Conservation (phyloP, 2,329 filamentous ascomycete species). For the Leptographium galeiforme region DNA sequence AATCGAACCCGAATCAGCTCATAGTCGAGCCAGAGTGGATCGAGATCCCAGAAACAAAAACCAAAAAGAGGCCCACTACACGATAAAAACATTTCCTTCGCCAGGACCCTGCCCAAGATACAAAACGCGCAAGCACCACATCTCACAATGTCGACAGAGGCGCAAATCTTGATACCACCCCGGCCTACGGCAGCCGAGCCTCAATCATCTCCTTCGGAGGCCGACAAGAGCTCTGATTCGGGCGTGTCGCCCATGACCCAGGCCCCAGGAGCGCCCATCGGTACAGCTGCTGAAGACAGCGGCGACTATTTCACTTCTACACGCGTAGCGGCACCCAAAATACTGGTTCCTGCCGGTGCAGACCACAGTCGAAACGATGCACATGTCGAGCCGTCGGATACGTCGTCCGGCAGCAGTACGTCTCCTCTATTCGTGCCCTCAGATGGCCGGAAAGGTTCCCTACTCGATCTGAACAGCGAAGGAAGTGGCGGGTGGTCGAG, state of each 20-base stretch:
- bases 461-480: slow-evolving; percentile 15
- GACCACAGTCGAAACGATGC: background rate
- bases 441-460: background rate
- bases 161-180: background rate
- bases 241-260: slow-evolving; percentile 30
- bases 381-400: background rate
- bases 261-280: slow-evolving; percentile 6
- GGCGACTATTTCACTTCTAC: slow-evolving; percentile 15
- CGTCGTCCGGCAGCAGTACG: slow-evolving; percentile 1
- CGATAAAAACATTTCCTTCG: background rate
- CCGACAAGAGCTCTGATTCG: slow-evolving; percentile 22
- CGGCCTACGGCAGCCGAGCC: background rate
- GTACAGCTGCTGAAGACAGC: slow-evolving; percentile 12
- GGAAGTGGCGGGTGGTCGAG: slow-evolving; percentile 22
- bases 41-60: background rate
- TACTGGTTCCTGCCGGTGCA: background rate
- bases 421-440: background rate
- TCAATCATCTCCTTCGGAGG: slow-evolving; percentile 4
- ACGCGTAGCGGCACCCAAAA: background rate
- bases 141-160: background rate
- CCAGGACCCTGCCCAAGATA: background rate
- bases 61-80: background rate
- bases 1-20: background rate
- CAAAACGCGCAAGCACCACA: background rate
- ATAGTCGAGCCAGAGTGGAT: background rate